A percentile compares a stretch with the other conserved stretches of the same genome.
Conservation (phyloP, 2,329 filamentous ascomycete species). For the Aphanocladium album region DNA sequence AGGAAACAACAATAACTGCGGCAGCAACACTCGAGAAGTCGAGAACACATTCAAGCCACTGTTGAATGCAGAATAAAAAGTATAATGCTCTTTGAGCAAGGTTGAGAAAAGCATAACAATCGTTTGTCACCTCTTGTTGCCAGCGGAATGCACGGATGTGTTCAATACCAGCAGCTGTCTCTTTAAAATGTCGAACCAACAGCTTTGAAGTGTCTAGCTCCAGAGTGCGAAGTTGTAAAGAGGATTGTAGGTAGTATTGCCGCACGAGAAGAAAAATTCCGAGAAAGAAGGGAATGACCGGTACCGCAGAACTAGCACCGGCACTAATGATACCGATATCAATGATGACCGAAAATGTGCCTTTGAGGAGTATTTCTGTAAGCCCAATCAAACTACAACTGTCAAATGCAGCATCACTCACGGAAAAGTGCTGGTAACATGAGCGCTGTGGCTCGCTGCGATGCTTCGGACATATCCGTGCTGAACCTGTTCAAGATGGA, state of each 20-base stretch:
- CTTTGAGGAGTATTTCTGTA: neutral
- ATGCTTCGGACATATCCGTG: neutral
- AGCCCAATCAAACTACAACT: neutral
- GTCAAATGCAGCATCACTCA: neutral
- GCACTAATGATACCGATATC: slow-evolving; percentile 19
- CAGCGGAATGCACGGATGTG: slow-evolving; percentile 53
- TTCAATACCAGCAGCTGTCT: slow-evolving; percentile 39
- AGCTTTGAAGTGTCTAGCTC: slow-evolving; percentile 31
- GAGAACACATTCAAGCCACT: slow-evolving; percentile 47
- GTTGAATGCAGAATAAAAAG: slow-evolving; percentile 48
- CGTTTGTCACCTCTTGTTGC: slow-evolving; percentile 36
- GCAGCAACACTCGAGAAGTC: slow-evolving; percentile 27
- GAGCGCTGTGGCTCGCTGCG: neutral
- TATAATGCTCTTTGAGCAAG: slow-evolving; percentile 50
- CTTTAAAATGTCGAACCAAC: slow-evolving; percentile 32
- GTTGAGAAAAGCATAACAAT: slow-evolving; percentile 42
- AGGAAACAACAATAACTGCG: neutral
- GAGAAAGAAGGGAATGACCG: slow-evolving; percentile 22
- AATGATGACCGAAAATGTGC: slow-evolving; percentile 19
- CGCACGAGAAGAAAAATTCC: slow-evolving; percentile 24
- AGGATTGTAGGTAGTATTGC: slow-evolving; percentile 29
- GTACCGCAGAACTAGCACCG: slow-evolving; percentile 24
- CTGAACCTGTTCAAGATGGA: slow-evolving; percentile 7
- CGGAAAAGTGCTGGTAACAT: neutral
- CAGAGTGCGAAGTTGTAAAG: slow-evolving; percentile 30